phyloP scores from a whole-genome alignment of 768 basidiomycete genomes.

The Agaricus sinodeliciosus region DNA sequence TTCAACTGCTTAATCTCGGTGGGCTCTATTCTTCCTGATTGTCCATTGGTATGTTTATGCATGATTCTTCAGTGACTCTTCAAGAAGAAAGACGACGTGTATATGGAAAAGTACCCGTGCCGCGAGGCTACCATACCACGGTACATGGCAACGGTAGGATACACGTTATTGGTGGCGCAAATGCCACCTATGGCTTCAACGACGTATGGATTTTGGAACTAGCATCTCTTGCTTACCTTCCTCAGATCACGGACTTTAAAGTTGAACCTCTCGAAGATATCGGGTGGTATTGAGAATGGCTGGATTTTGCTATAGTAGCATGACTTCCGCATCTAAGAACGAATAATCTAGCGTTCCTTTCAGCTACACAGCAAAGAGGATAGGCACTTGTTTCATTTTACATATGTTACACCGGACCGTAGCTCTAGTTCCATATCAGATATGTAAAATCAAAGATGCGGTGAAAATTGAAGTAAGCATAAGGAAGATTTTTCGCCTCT shows the following conservation, averaged over 20 bases:
- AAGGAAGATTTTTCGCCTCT: background rate
- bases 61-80: constrained; percentile 58
- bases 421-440: background rate
- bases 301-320: no score
- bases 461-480: background rate
- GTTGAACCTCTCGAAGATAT: constrained; percentile 31
- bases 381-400: no score
- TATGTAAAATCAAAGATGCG: background rate
- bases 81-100: constrained; percentile 69
- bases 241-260: constrained; percentile 77
- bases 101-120: constrained; percentile 59
- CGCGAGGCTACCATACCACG: constrained; percentile 84
- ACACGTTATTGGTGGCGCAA: constrained; percentile 84
- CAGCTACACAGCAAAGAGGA: no score
- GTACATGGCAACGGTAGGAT: constrained; percentile 78
- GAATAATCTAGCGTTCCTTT: no score
- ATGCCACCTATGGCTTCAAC: constrained; percentile 76
- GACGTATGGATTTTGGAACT: constrained; percentile 85
- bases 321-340: no score
- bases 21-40: constrained; percentile 9
- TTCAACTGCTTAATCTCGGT: constrained; percentile 87
- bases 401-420: no score
- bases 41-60: background rate
- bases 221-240: constrained; percentile 80
- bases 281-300: background rate